phyloP scores from a whole-genome alignment of 2,329 filamentous ascomycete genomes.

The Lachnellula willkommii region DNA sequence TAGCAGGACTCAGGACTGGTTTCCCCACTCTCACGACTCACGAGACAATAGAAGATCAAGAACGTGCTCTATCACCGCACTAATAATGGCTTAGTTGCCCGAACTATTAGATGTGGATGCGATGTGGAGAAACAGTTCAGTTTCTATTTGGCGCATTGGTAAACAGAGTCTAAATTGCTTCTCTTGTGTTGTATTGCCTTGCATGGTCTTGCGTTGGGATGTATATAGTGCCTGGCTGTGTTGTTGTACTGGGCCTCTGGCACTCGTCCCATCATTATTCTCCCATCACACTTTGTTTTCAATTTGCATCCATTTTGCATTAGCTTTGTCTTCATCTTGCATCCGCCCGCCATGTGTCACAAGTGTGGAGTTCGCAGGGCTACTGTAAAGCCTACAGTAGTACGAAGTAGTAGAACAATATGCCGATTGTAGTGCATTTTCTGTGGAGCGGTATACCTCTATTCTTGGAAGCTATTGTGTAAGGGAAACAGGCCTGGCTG shows the following conservation, averaged over 20 bases:
- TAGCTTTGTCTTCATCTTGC: no score
- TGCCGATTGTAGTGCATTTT: no score
- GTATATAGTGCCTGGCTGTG: no score
- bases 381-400: no score
- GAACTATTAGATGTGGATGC: background rate
- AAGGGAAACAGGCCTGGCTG: constrained; percentile 1
- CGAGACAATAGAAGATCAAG: background rate
- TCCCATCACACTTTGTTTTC: no score
- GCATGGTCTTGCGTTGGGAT: background rate
- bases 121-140: background rate
- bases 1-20: no score
- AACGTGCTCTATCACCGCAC: background rate
- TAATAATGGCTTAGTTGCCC: background rate
- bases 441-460: background rate
- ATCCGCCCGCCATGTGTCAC: no score
- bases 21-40: no score
- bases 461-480: constrained; percentile 4
- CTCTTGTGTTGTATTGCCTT: background rate
- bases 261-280: no score
- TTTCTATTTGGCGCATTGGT: background rate
- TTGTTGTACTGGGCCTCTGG: no score
- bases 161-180: background rate
- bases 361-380: background rate
- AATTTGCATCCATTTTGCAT: no score
- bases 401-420: no score